Conservation (phyloP, 177 flowering plant genomes). For the Vitis hybrid region DNA sequence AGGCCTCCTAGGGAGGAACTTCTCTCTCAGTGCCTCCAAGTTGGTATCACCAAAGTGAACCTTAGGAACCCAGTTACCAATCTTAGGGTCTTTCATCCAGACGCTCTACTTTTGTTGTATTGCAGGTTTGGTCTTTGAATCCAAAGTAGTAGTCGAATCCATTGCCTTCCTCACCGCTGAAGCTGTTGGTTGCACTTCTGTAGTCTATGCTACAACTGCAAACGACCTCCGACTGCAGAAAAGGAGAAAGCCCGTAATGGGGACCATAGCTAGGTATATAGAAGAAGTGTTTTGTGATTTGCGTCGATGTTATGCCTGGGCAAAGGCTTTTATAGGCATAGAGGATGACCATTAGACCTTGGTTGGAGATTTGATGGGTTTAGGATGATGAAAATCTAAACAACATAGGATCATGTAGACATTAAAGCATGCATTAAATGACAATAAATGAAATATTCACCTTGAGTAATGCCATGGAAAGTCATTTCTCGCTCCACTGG, state of each 20-base stretch:
- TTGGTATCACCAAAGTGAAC: conserved; percentile 39
- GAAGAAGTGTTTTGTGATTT: too few species aligned
- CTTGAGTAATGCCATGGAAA: too few species aligned
- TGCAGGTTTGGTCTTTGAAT: neutral
- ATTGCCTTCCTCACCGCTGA: conserved; percentile 9
- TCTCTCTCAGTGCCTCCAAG: conserved; percentile 46
- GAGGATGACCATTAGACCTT: too few species aligned
- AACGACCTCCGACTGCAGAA: neutral
- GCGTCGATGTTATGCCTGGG: too few species aligned
- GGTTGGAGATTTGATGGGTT: too few species aligned
- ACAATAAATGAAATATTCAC: too few species aligned
- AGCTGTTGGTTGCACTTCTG: neutral
- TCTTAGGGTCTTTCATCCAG: conserved; percentile 67
- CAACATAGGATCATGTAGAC: too few species aligned
- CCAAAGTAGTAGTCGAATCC: neutral
- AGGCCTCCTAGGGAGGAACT: conserved; percentile 38
- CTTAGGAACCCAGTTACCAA: conserved; percentile 61
- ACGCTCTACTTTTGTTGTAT: conserved; percentile 10
- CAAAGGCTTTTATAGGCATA: too few species aligned
- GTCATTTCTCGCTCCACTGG: too few species aligned
- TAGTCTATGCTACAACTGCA: conserved; percentile 9
- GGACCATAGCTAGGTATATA: neutral
- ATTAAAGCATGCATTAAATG: too few species aligned
- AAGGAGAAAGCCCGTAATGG: neutral
- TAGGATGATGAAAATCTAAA: too few species aligned